Base-by-base conservation (phyloP, 2,329 filamentous ascomycete genomes). In the Fusarium sublunatum region DNA sequence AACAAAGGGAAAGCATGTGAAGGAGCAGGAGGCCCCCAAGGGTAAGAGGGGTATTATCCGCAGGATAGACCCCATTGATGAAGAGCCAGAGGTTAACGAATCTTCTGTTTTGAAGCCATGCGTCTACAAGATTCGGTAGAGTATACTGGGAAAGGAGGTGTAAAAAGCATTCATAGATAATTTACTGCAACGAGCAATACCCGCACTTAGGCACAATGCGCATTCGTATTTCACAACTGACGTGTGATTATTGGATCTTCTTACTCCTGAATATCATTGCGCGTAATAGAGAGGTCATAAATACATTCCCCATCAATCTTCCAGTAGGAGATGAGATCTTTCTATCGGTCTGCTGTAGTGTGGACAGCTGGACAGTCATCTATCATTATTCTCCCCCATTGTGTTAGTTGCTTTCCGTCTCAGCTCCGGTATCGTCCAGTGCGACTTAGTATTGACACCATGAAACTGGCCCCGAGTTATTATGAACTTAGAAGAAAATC, bases 41-140 rank as follows among this genome's bases (percentile, higher is more conserved):
- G 81, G 80, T 64, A 82, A 78, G 70, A 81, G 78, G 67, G 79
- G 88, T 55, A 87, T 89, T 65, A 80, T 80, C 22, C 79, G 82
- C 7, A 82, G 81, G 51, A 80, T 81, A 52, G 81, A 81, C 31
- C 84, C 83, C 15, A 78, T 85, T 54, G 85, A 84, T 12, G 79
- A 85, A 54, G 83, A 87, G 58, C 84, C 86, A 61, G 87, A 88
- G 65, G 82, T 82, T 6, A 87, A 89, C 67, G 91, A 89, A 74
- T 79, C 80, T 48, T 78, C 74, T 29, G 83, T 94, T 53, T 77
- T 99, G 69, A 98, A 98, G 82, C 95, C 95, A 15, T 98, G 95
- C 79, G 88, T 98, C 61, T 98, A 98, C 78, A 98, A 98, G 81
- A 86, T 93, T 67, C 86, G 94, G 70, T 96, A 60, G 49, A 82